Percentiles rank a stretch among this genome's conserved stretches.
These are phyloP conservation scores for Metschnikowia baotianmanensis DNA, from an alignment of 805 yeast genomes.

Conservation along the genomic window DNA sequence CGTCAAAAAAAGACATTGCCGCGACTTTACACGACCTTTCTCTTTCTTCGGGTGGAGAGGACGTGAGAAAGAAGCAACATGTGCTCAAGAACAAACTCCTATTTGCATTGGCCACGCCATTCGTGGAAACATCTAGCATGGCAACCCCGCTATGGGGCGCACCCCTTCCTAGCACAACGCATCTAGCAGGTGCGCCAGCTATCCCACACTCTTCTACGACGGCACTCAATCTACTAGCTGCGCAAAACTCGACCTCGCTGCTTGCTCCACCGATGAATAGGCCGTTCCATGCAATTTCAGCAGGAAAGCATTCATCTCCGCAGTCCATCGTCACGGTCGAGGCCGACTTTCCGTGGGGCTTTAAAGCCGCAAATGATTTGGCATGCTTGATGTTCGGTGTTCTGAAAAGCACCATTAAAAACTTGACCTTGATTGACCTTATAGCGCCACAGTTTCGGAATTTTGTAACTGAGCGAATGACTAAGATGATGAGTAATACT, in stretches of 20 bases:
- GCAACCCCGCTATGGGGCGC: slow-evolving; percentile 22
- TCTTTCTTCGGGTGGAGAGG: slow-evolving; percentile 36
- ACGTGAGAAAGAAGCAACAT: slow-evolving; percentile 36
- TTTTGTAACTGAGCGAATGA: slow-evolving; percentile 60
- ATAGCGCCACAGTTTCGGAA: slow-evolving; percentile 74
- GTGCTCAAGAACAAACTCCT: slow-evolving; percentile 46
- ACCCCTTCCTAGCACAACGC: slow-evolving; percentile 13
- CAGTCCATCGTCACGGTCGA: slow-evolving; percentile 86
- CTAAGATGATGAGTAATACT: slow-evolving; percentile 14
- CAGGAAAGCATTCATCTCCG: slow-evolving; percentile 69
- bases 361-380: slow-evolving; percentile 83
- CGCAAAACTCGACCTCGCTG: slow-evolving; percentile 9
- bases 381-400: slow-evolving; percentile 87
- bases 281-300: slow-evolving; percentile 61
- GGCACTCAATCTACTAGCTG: slow-evolving; percentile 27
- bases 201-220: slow-evolving; percentile 27
- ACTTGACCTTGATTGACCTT: slow-evolving; percentile 68
- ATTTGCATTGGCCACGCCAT: slow-evolving; percentile 68
- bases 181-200: slow-evolving; percentile 13
- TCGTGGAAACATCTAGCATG: slow-evolving; percentile 43
- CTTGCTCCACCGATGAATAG: slow-evolving; percentile 31
- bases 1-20: slow-evolving; percentile 42
- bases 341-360: slow-evolving; percentile 69
- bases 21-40: slow-evolving; percentile 59
- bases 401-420: slow-evolving; percentile 57